These are phyloP conservation scores for Lachancea sp. DNA, from an alignment of 805 yeast species.

Conservation along the genomic window DNA sequence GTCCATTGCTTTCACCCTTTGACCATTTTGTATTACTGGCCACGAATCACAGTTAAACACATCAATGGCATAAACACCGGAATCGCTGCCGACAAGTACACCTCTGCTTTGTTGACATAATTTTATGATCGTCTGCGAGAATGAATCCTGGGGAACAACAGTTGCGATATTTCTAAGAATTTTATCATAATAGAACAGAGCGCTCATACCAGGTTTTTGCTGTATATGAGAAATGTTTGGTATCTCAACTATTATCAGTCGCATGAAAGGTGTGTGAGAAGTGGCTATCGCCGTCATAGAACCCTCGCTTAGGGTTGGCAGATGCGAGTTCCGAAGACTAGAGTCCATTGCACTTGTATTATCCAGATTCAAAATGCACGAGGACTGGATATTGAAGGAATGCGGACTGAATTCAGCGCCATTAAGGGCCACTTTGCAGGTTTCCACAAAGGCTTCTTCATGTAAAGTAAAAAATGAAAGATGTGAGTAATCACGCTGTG, in stretches of 20 bases:
- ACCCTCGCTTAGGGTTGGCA: conserved; percentile 3
- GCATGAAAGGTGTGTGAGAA: conserved; percentile 71
- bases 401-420: conserved; percentile 66
- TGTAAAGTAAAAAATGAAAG: conserved; percentile 30
- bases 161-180: conserved; percentile 27
- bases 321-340: conserved; percentile 1
- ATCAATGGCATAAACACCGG: conserved; percentile 27
- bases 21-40: conserved; percentile 19
- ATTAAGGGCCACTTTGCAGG: conserved; percentile 51
- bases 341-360: neutral
- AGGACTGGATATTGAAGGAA: conserved; percentile 40
- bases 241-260: conserved; percentile 51
- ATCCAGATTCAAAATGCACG: conserved; percentile 12
- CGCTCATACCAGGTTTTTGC: neutral
- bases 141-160: conserved; percentile 23
- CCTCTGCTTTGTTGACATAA: conserved; percentile 17
- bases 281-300: conserved; percentile 54
- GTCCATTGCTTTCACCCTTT: conserved; percentile 28
- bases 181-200: conserved; percentile 21
- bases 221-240: conserved; percentile 23
- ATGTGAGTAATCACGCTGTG: conserved; percentile 55
- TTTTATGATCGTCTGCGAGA: conserved; percentile 27
- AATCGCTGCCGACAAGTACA: conserved; percentile 24
- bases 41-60: conserved; percentile 26
- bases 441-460: conserved; percentile 27